Percentiles rank a stretch among this genome's conserved stretches.
Conservation (phyloP, 176 grass and related monocot genomes). For the Cymbopogon citratus region DNA sequence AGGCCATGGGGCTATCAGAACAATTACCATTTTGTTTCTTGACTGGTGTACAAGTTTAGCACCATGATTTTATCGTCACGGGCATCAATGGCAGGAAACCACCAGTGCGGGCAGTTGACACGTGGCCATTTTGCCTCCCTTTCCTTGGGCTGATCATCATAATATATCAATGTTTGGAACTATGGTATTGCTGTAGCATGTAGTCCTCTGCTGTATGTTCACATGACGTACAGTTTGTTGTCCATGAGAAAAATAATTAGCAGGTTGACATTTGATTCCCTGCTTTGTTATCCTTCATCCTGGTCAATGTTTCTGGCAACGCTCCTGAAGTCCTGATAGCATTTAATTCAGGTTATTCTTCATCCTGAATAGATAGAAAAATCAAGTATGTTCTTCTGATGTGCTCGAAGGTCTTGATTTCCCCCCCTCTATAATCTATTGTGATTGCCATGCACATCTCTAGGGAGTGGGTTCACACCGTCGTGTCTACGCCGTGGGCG, state of each 20-base stretch:
- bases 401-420: not conserved
- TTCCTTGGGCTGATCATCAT: not conserved
- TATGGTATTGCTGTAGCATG: not conserved
- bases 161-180: not conserved
- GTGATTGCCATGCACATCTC: not conserved
- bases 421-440: not conserved
- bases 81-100: not conserved
- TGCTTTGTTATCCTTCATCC: not conserved
- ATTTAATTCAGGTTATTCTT: not conserved
- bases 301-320: not conserved
- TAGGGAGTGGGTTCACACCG: not conserved
- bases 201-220: not conserved
- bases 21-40: not conserved
- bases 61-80: not conserved
- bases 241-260: constrained; percentile 24
- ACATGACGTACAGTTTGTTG: not conserved
- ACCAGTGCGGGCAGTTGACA: not conserved
- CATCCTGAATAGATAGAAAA: not conserved
- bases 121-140: not conserved
- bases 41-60: not conserved
- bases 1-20: not conserved
- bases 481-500: not conserved
- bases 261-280: not conserved
- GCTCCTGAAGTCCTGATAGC: not conserved
- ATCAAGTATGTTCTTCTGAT: not conserved